phyloP scores from a whole-genome alignment of 495 filamentous ascomycete species.

The Daldinia bambusicola region DNA sequence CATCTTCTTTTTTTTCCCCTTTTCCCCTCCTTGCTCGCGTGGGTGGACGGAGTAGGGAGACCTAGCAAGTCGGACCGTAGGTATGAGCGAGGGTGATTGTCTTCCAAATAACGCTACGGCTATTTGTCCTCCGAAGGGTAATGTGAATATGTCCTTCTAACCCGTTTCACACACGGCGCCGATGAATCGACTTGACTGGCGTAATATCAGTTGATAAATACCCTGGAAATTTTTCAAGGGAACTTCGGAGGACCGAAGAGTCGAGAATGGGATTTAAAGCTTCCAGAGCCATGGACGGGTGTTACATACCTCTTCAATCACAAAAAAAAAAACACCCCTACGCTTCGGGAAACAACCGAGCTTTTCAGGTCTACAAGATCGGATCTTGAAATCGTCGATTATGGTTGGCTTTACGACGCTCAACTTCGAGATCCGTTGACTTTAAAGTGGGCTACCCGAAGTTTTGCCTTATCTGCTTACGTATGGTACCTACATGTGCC shows the following conservation, averaged over 20 bases:
- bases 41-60: background rate
- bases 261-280: background rate
- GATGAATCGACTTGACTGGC: background rate
- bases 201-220: background rate
- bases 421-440: background rate
- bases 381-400: background rate
- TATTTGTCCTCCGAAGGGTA: background rate
- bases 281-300: background rate
- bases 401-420: constrained; percentile 1
- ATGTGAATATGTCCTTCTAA: background rate
- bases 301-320: constrained; percentile 5
- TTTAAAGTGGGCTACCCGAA: constrained; percentile 1
- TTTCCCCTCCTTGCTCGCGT: background rate
- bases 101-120: background rate
- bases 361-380: background rate
- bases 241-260: background rate
- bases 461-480: no score
- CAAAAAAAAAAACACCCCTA: background rate
- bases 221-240: background rate
- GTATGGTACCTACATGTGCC: no score
- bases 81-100: background rate
- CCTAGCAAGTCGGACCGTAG: background rate
- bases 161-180: background rate
- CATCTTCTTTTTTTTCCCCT: constrained; percentile 62
- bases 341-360: background rate